phyloP scores from a whole-genome alignment of 306 rosid genomes.

The Hippophae gyantsensis region DNA sequence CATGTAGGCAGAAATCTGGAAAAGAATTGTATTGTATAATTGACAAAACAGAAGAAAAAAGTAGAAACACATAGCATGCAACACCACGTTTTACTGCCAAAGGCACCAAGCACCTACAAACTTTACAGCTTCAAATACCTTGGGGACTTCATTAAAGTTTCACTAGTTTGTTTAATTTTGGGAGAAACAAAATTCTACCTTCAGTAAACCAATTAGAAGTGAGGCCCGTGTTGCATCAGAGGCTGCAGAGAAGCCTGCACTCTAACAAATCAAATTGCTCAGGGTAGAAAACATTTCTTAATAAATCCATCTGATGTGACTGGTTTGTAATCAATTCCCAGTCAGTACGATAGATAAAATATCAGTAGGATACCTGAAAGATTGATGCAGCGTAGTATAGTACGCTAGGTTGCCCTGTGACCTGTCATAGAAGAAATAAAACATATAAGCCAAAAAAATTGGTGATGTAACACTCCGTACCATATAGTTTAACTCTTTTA shows the following conservation, averaged over 20 bases:
- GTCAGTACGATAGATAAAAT: too few relatives aligned
- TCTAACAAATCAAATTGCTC: conserved; percentile 32
- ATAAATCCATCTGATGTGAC: not conserved
- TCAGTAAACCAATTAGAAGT: conserved; percentile 70
- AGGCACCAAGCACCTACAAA: too few relatives aligned
- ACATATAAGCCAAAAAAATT: too few relatives aligned
- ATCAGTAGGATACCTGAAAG: conserved; percentile 52
- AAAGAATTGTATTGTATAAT: too few relatives aligned
- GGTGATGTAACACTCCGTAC: too few relatives aligned
- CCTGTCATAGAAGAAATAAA: conserved; percentile 2
- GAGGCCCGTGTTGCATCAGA: conserved; percentile 96
- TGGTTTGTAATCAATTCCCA: not conserved
- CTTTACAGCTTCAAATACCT: too few relatives aligned
- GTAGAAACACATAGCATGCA: too few relatives aligned
- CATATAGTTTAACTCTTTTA: too few relatives aligned
- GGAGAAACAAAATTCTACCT: conserved; percentile 42
- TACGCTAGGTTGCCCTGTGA: conserved; percentile 99
- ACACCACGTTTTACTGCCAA: too few relatives aligned
- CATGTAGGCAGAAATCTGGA: too few relatives aligned
- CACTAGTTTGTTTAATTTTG: not conserved
- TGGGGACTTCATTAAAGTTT: not conserved
- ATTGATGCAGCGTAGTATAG: conserved; percentile 88
- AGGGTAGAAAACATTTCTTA: conserved; percentile 19
- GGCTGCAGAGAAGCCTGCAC: conserved; percentile 89
- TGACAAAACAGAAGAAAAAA: too few relatives aligned